Evolutionary conservation across 1,284 basidiomycete species (phyloP).

Genomic region (Pascua guehoae): DNA sequence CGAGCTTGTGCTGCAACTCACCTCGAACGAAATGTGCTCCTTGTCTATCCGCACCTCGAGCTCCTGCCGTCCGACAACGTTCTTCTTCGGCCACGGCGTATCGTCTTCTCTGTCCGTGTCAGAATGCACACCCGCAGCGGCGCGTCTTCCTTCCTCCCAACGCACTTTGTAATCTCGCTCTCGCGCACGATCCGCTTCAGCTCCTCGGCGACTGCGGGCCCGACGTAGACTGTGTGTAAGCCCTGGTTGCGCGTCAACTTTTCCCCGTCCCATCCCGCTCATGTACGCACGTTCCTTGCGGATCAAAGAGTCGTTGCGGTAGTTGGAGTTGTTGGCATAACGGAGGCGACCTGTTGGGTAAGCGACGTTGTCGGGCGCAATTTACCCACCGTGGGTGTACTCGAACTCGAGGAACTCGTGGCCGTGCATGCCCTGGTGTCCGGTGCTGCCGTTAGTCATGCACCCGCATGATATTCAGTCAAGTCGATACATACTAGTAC

Average conservation of each 20-base stretch:
- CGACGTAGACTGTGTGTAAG: slow-evolving; percentile 76
- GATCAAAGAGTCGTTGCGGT: slow-evolving; percentile 93
- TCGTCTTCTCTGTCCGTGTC: slow-evolving; percentile 79
- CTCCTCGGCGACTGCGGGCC: slow-evolving; percentile 85
- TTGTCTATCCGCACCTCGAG: slow-evolving; percentile 90
- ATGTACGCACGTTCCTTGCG: slow-evolving; percentile 86
- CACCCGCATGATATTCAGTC: background rate
- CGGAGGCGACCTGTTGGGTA: slow-evolving; percentile 64
- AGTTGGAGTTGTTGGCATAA: slow-evolving; percentile 99
- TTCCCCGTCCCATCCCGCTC: too few species aligned
- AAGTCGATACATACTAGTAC: slow-evolving; percentile 68
- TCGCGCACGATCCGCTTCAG: slow-evolving; percentile 90
- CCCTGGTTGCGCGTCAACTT: background rate
- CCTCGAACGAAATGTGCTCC: slow-evolving; percentile 97
- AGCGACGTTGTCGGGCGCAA: background rate
- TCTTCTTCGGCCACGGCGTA: slow-evolving; percentile 96
- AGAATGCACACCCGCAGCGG: too few species aligned
- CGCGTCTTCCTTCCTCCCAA: too few species aligned
- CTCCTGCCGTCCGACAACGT: slow-evolving; percentile 96
- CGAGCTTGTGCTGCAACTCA: slow-evolving; percentile 48
- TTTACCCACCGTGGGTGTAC: slow-evolving; percentile 69
- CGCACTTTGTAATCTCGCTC: slow-evolving; percentile 91
- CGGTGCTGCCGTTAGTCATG: slow-evolving; percentile 60
- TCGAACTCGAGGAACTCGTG: slow-evolving; percentile 99
- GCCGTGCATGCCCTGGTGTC: slow-evolving; percentile 91